Evolutionary conservation across 2,329 filamentous ascomycete species (phyloP), one percentile per base, ranked within the genome.

Genomic region (Sporothrix schenckii): DNA sequence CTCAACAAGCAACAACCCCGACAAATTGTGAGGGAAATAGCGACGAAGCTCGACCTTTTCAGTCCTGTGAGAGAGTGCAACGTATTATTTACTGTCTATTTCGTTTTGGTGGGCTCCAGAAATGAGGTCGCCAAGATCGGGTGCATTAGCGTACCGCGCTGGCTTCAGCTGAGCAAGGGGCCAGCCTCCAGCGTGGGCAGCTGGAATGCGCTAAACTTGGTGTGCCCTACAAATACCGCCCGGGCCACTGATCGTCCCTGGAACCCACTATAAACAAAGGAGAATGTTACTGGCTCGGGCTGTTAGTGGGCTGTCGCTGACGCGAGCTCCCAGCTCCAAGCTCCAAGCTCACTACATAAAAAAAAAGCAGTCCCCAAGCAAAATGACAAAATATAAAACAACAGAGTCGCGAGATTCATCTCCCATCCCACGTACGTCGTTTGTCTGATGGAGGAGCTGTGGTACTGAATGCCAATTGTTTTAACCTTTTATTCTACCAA

Each of bases 121-220:
- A 24, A 63, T 63, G 58, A 47, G 39, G 39, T 47, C 21, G 39
- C n/a, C n/a, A 47, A 16, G 34, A 19, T 11, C 54, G 14, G 19
- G 11, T 47, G 27, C 44, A 39, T 27, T 47, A 63, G 58, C 21
- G 58, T 11, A 14, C 13, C 13, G 24, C 13, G 24, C 52, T 54
- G 52, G 30, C n/a, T 14, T 63, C 21, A 63, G 58, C 58, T 63
- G 58, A 63, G 47, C 58, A 60, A 60, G 56, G 56, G 56, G 34
- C 7, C 34, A 9, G 56, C 53, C 16, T 34, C 7, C 34, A 9
- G 56, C 53, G 27, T 34, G 41, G 14, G 61, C 13, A 34, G 7
- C 34, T 34, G n/a, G 11, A 14, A n/a, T 13, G 24, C 44, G 61
- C 61, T 50, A 65, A 50, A 34, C 27, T 50, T 34, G 44, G 44